These are phyloP conservation scores for Pyronema domesticum DNA, from an alignment of 495 filamentous ascomycete species.

Conservation along the genomic window DNA sequence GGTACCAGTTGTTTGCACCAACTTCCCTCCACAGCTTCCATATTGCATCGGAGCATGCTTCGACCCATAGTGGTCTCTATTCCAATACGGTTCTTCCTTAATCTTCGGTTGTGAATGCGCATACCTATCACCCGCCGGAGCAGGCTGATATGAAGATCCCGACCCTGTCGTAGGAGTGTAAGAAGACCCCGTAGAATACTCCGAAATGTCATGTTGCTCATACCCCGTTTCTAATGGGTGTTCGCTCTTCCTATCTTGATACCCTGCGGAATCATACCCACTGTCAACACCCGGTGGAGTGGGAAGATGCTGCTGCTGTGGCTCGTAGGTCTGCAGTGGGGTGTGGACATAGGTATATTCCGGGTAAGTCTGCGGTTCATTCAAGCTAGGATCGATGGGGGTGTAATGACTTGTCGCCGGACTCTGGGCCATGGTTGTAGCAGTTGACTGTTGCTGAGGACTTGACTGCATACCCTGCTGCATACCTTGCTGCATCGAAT, in stretches of 20 bases:
- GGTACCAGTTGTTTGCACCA: slow-evolving; percentile 15
- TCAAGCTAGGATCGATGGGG: slow-evolving; percentile 24
- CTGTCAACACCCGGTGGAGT: slow-evolving; percentile 19
- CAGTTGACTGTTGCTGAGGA: not conserved
- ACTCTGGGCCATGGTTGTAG: slow-evolving; percentile 19
- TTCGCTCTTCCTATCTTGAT: slow-evolving; percentile 24
- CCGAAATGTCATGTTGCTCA: slow-evolving; percentile 21
- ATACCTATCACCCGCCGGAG: slow-evolving; percentile 16
- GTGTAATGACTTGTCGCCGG: slow-evolving; percentile 20
- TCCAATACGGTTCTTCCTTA: slow-evolving; percentile 22
- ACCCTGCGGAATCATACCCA: slow-evolving; percentile 22
- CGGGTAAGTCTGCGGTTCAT: slow-evolving; percentile 15
- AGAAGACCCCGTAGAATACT: not conserved
- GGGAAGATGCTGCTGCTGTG: slow-evolving; percentile 9
- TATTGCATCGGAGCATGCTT: slow-evolving; percentile 14
- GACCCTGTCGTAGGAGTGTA: slow-evolving; percentile 17
- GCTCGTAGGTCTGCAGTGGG: slow-evolving; percentile 16
- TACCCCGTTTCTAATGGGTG: slow-evolving; percentile 22
- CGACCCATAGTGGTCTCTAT: slow-evolving; percentile 14
- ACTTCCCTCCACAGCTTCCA: slow-evolving; percentile 14
- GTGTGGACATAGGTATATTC: slow-evolving; percentile 24
- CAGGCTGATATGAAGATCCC: not conserved
- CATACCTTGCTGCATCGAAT: not conserved
- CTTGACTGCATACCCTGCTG: too few relatives aligned
- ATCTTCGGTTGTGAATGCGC: slow-evolving; percentile 13